Base-by-base conservation (phyloP, 768 basidiomycete species). In the Suillus bovinus region DNA sequence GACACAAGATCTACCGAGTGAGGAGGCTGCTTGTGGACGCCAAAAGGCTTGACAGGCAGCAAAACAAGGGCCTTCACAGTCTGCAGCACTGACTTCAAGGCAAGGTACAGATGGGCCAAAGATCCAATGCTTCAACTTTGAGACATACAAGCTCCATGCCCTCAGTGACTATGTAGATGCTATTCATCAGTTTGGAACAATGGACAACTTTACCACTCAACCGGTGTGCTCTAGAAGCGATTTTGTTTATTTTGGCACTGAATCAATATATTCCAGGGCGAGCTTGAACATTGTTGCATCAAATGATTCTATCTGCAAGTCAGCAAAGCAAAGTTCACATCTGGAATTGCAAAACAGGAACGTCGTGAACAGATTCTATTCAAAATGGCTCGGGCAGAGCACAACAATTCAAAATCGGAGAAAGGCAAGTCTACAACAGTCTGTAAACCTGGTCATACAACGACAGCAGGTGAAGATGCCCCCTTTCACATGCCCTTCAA, bases 301-400 rank as follows among this genome's bases (percentile, higher is more conserved):
- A 82, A 82, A 65, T 67, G 66, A 0, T 63, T 76, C 38, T 82
- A 80, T 59, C 66, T 57, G 0, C 54, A 67, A 1, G 78, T 78
- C 0, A 78, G 77, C 64, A 80, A 79, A 60, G n/a, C 11, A 1
- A 72, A 24, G 58, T 65, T 24, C 42, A 49, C 1, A 10, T 56
- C 1, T 73, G 79, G 53, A 3, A 77, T 81, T 39, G 70, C 71
- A 0, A 50, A 62, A 5, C 67, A 66, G 11, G 61, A 70, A 36
- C 50, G 55, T 10, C 62, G 69, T 34, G 57, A 69, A 59, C 11
- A 64, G 59, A 29, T 55, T 29, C 49, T 65, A 0, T 46, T 72
- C 67, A 61, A 22, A 20, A 44, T 62, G 56, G n/a, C 42, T 33
- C 33, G 7, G 33, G 33, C 33, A 33, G 33, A 33, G 33, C 33